Conservation (phyloP, 257 asterid genomes). For the Solanum pennellii region DNA sequence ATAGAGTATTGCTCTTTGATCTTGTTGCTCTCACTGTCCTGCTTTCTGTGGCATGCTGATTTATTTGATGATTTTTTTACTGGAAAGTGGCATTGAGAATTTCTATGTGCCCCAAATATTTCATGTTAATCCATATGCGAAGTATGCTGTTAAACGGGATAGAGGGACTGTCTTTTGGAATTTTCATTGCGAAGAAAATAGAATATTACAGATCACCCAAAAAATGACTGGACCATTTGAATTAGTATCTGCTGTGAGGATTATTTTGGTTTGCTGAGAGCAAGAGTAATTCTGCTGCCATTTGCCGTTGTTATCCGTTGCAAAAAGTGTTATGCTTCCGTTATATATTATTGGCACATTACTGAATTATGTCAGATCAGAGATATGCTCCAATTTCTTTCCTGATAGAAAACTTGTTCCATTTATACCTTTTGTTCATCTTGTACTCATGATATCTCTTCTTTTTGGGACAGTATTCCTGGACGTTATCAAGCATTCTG, state of each 20-base stretch:
- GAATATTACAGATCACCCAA: not conserved
- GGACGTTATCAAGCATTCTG: conserved; percentile 5
- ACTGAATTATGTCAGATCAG: not conserved
- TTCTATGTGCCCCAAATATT: not conserved
- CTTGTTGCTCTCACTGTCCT: not conserved
- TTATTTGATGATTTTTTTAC: not conserved
- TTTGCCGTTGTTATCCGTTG: not conserved
- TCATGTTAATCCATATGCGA: not conserved
- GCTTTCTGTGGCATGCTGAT: not conserved
- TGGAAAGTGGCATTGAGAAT: not conserved
- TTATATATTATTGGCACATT: not conserved
- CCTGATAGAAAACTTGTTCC: not conserved
- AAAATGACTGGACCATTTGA: not conserved
- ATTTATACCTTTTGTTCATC: not conserved
- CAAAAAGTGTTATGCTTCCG: not conserved
- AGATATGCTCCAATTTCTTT: not conserved
- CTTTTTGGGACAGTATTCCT: conserved; percentile 14
- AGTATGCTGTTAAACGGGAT: not conserved
- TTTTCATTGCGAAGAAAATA: not conserved
- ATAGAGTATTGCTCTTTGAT: not conserved
- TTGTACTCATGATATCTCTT: not conserved
- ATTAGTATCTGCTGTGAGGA: not conserved
- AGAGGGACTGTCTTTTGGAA: not conserved
- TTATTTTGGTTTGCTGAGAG: not conserved
- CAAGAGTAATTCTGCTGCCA: not conserved